Conservation (phyloP, 2,329 filamentous ascomycete genomes). For the Alternaria longipes region DNA sequence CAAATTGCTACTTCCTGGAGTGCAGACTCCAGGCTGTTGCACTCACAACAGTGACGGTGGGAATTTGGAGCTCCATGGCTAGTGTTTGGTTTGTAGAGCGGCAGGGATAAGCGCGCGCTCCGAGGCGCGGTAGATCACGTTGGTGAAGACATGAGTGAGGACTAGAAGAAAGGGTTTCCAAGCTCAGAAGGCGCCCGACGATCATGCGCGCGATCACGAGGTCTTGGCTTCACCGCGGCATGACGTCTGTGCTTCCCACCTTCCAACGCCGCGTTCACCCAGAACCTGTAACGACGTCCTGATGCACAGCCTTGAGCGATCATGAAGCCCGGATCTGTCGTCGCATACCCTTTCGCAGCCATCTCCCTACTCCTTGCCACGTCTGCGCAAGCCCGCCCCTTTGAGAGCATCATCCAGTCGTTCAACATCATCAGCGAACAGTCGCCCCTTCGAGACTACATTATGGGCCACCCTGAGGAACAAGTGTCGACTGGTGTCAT, state of each 20-base stretch:
- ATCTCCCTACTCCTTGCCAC: slow-evolving; percentile 44
- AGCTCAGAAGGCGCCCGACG: slow-evolving; percentile 21
- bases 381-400: slow-evolving; percentile 44
- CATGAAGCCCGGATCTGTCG: slow-evolving; percentile 41
- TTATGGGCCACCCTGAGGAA: slow-evolving; percentile 41
- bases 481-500: slow-evolving; percentile 62
- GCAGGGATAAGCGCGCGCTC: slow-evolving; percentile 20
- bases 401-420: slow-evolving; percentile 40
- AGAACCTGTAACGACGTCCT: slow-evolving; percentile 20
- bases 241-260: slow-evolving; percentile 45
- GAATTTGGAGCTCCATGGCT: slow-evolving; percentile 38
- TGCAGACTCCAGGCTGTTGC: neutral
- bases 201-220: slow-evolving; percentile 45
- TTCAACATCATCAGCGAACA: slow-evolving; percentile 42
- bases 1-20: slow-evolving; percentile 1
- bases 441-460: slow-evolving; percentile 37
- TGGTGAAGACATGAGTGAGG: slow-evolving; percentile 24
- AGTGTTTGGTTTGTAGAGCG: neutral
- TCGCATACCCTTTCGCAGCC: slow-evolving; percentile 40
- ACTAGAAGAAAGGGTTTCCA: slow-evolving; percentile 14
- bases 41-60: slow-evolving; percentile 46
- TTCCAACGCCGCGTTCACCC: slow-evolving; percentile 20
- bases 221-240: slow-evolving; percentile 44
- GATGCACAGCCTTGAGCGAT: slow-evolving; percentile 19
- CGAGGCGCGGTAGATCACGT: slow-evolving; percentile 24